These are phyloP conservation scores for maize (Zea mays) DNA, from an alignment of 176 grass and related monocot species.

Conservation along the genomic window Zm-B73-REFERENCE-NAM-5.0 NC_050100.1:207527501-207528000, in stretches of 20 bases:
- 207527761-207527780: conserved; percentile 81
- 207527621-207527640: background rate
- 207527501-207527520: no score
- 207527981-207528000: background rate
- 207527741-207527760: conserved; percentile 72
- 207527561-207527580: no score
- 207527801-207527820: conserved; percentile 31
- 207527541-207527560: no score
- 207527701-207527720: conserved; percentile 78
- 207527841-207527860: conserved; percentile 16
- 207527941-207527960: background rate
- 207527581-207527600: conserved; percentile 39
- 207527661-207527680: background rate
- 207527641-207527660: conserved; percentile 34
- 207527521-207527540: no score
- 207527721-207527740: conserved; percentile 63
- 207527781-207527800: conserved; percentile 39
- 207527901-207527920: background rate
- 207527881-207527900: conserved; percentile 1
- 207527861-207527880: background rate
- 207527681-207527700: conserved; percentile 42
- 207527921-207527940: background rate
- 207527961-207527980: background rate
- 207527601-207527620: background rate
- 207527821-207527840: conserved; percentile 8